A percentile compares a stretch with the other conserved stretches of the same genome.
Conservation (phyloP, 2,329 filamentous ascomycete genomes). For the Fusarium sororula region DNA sequence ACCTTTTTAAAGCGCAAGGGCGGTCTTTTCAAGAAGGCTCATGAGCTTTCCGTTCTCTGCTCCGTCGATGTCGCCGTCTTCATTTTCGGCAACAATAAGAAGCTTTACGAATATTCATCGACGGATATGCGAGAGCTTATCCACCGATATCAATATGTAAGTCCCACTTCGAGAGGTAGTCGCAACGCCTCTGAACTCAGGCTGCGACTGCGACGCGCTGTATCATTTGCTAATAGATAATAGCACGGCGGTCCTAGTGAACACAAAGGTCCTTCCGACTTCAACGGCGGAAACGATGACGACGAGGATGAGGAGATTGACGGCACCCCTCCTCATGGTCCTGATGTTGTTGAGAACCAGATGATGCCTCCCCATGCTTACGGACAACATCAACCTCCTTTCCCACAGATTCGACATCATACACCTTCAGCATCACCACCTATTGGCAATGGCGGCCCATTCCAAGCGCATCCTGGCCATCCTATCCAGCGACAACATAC, state of each 20-base stretch:
- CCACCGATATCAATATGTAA: slow-evolving; percentile 87
- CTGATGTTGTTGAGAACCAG: slow-evolving; percentile 66
- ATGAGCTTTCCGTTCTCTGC: slow-evolving; percentile 96
- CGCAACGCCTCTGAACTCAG: background rate
- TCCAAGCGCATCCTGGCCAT: slow-evolving; percentile 57
- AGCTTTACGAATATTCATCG: slow-evolving; percentile 97
- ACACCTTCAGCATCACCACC: slow-evolving; percentile 90
- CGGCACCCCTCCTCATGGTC: slow-evolving; percentile 72
- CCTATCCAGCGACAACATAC: slow-evolving; percentile 75
- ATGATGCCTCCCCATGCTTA: slow-evolving; percentile 78
- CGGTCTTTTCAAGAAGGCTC: slow-evolving; percentile 98
- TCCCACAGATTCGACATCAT: slow-evolving; percentile 82
- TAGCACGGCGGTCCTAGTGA: slow-evolving; percentile 94
- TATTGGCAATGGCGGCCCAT: slow-evolving; percentile 80
- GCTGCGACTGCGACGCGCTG: background rate
- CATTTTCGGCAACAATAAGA: slow-evolving; percentile 99
- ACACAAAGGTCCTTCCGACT: slow-evolving; percentile 94
- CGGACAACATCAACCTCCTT: slow-evolving; percentile 66
- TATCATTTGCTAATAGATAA: slow-evolving; percentile 6
- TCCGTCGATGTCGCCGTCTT: slow-evolving; percentile 98
- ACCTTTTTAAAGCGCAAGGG: slow-evolving; percentile 99
- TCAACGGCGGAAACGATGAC: slow-evolving; percentile 86
- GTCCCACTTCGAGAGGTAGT: slow-evolving; percentile 49
- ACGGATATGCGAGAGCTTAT: slow-evolving; percentile 92
- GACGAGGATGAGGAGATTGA: slow-evolving; percentile 80